A percentile compares a stretch with the other conserved stretches of the same genome.
These are phyloP conservation scores for Xylariaceae sp. DNA, from an alignment of 2,329 filamentous ascomycete species.

Conservation along the genomic window DNA sequence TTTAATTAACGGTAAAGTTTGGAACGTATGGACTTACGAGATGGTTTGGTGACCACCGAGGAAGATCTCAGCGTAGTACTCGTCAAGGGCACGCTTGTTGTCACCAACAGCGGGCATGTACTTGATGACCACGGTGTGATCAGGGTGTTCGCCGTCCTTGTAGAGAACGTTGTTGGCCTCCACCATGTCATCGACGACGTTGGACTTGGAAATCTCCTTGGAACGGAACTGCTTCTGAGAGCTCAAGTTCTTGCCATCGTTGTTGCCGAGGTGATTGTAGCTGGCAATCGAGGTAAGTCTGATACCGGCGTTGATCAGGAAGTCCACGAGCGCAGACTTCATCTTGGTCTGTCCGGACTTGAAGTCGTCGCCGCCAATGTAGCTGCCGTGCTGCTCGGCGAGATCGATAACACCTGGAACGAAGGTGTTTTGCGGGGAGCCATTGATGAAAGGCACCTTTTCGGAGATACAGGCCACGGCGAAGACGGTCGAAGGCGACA, in stretches of 20 bases:
- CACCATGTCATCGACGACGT: slow-evolving; percentile 99
- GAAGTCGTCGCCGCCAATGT: slow-evolving; percentile 98
- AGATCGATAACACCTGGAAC: slow-evolving; percentile 88
- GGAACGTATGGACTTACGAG: slow-evolving; percentile 54
- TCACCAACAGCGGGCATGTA: slow-evolving; percentile 99
- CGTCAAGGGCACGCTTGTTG: slow-evolving; percentile 97
- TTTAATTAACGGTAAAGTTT: too few relatives aligned
- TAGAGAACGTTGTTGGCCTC: slow-evolving; percentile 91
- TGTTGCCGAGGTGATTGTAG: slow-evolving; percentile 99
- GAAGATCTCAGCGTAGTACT: slow-evolving; percentile 99
- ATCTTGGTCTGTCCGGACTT: slow-evolving; percentile 99
- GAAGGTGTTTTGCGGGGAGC: slow-evolving; percentile 98
- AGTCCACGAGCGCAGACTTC: slow-evolving; percentile 98
- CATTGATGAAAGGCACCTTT: slow-evolving; percentile 92
- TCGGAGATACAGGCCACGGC: slow-evolving; percentile 93
- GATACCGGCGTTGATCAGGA: slow-evolving; percentile 97
- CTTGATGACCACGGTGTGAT: slow-evolving; percentile 99
- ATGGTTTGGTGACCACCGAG: slow-evolving; percentile 98
- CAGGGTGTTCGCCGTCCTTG: slow-evolving; percentile 85
- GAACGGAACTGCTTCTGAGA: slow-evolving; percentile 98
- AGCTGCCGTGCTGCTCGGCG: slow-evolving; percentile 78
- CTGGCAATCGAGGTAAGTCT: slow-evolving; percentile 97
- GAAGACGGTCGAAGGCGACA: slow-evolving; percentile 94
- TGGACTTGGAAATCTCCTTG: slow-evolving; percentile 99
- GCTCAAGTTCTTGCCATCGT: slow-evolving; percentile 97